These are phyloP conservation scores for Xylariaceae sp. DNA, from an alignment of 2,329 filamentous ascomycete genomes.

Conservation along the genomic window DNA sequence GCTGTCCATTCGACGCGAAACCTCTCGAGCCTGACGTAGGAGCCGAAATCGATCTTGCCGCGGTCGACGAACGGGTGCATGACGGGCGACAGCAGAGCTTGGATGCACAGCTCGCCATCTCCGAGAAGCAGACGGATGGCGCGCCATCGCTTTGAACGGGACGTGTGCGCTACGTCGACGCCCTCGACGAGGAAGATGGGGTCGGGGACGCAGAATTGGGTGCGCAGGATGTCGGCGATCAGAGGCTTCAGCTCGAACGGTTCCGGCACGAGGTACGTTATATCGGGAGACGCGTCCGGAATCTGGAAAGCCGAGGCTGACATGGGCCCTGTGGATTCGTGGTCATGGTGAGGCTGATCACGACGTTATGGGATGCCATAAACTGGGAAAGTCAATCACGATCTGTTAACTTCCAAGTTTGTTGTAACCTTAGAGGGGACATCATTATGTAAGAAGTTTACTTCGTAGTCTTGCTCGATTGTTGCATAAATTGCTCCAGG, in stretches of 20 bases:
- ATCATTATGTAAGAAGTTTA: too few species aligned
- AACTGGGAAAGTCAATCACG: too few species aligned
- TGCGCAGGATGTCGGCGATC: slow-evolving; percentile 44
- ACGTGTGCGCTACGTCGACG: slow-evolving; percentile 35
- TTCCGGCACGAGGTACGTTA: slow-evolving; percentile 27
- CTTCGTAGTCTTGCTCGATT: too few species aligned
- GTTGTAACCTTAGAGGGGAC: too few species aligned
- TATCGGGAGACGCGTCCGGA: slow-evolving; percentile 19
- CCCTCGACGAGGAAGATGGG: slow-evolving; percentile 47
- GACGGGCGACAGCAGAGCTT: slow-evolving; percentile 42
- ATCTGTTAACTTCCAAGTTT: too few species aligned
- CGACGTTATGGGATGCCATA: too few species aligned
- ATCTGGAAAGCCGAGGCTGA: slow-evolving; percentile 18
- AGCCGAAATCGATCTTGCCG: slow-evolving; percentile 41
- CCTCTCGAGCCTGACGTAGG: slow-evolving; percentile 42
- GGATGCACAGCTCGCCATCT: slow-evolving; percentile 50
- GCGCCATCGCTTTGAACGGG: slow-evolving; percentile 36
- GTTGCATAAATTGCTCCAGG: too few species aligned
- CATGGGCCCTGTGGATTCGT: slow-evolving; percentile 20
- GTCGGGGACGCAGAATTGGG: slow-evolving; percentile 41
- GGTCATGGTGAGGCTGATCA: too few species aligned
- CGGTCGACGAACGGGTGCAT: slow-evolving; percentile 45
- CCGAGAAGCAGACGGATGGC: slow-evolving; percentile 44
- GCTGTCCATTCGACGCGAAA: slow-evolving; percentile 34
- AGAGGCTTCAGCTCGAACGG: slow-evolving; percentile 34